These are phyloP conservation scores for Amanita fuliginea DNA, from an alignment of 768 basidiomycete genomes.

Conservation along the genomic window DNA sequence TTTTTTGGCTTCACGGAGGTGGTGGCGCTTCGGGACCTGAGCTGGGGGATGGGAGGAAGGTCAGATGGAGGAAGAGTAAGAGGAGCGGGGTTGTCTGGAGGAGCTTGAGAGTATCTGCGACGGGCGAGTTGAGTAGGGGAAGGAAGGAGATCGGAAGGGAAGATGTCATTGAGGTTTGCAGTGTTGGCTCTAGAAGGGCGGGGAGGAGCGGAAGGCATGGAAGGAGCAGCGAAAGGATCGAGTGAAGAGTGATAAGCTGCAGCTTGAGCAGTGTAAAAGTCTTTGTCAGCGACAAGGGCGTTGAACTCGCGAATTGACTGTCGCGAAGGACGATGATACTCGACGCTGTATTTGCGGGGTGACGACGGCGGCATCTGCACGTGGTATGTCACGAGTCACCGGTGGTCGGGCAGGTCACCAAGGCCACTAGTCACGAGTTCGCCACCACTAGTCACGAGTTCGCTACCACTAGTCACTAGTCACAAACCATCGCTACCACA, in stretches of 20 bases:
- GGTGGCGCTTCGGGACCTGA: slow-evolving; percentile 32
- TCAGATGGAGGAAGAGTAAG: slow-evolving; percentile 25
- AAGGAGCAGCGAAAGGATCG: slow-evolving; percentile 20
- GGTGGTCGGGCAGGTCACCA: too few relatives aligned
- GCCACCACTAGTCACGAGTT: too few relatives aligned
- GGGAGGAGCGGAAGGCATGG: slow-evolving; percentile 46
- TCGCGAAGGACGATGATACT: slow-evolving; percentile 65
- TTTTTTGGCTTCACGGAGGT: slow-evolving; percentile 44
- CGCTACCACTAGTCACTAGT: too few relatives aligned
- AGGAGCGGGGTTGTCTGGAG: slow-evolving; percentile 33
- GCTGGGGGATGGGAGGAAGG: slow-evolving; percentile 13
- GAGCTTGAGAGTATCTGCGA: slow-evolving; percentile 41
- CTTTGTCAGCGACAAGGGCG: slow-evolving; percentile 55
- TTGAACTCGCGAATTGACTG: slow-evolving; percentile 73
- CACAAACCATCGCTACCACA: too few relatives aligned
- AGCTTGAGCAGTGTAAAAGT: slow-evolving; percentile 43
- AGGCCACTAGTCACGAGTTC: too few relatives aligned
- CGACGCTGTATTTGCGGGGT: slow-evolving; percentile 54
- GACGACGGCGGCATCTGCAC: slow-evolving; percentile 26
- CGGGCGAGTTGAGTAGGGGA: slow-evolving; percentile 26
- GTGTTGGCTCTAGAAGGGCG: slow-evolving; percentile 82
- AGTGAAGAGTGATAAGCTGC: slow-evolving; percentile 23
- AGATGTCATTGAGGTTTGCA: slow-evolving; percentile 68
- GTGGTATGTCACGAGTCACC: too few relatives aligned
- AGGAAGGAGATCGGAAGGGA: slow-evolving; percentile 54